These are phyloP conservation scores for Sphagnum magellanicum DNA, from an alignment of 228 moss, liverwort and hornwort genomes.

Conservation along the genomic window DNA sequence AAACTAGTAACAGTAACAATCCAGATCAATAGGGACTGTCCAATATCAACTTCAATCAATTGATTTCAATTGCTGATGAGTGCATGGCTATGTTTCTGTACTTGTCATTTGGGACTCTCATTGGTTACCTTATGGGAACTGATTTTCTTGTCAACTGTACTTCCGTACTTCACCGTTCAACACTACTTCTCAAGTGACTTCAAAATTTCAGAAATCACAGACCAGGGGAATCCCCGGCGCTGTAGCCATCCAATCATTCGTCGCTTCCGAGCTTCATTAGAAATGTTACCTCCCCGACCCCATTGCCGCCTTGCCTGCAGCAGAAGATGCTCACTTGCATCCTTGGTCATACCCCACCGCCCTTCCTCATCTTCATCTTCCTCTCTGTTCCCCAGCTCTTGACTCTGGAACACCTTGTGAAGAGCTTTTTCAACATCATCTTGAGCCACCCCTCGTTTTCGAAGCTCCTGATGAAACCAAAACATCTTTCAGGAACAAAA, in stretches of 20 bases:
- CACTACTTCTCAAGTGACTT: conserved; percentile 16
- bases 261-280: conserved; percentile 41
- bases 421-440: conserved; percentile 34
- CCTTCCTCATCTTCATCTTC: conserved; percentile 11
- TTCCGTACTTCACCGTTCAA: no score
- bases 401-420: conserved; percentile 32
- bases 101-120: no score
- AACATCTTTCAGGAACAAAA: neutral
- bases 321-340: conserved; percentile 38
- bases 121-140: no score
- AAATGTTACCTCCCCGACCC: conserved; percentile 32
- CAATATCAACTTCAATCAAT: no score
- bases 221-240: conserved; percentile 63
- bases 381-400: neutral
- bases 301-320: conserved; percentile 44
- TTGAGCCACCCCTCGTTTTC: conserved; percentile 27
- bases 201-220: conserved; percentile 37
- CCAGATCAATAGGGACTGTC: no score
- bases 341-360: conserved; percentile 47
- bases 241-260: conserved; percentile 61
- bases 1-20: no score
- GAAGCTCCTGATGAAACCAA: conserved; percentile 34
- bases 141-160: no score
- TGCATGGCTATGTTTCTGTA: no score
- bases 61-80: no score